A percentile compares a stretch with the other conserved stretches of the same genome.
phyloP scores from a whole-genome alignment of 179 eudicot species.

The Corrigiola litoralis region DNA sequence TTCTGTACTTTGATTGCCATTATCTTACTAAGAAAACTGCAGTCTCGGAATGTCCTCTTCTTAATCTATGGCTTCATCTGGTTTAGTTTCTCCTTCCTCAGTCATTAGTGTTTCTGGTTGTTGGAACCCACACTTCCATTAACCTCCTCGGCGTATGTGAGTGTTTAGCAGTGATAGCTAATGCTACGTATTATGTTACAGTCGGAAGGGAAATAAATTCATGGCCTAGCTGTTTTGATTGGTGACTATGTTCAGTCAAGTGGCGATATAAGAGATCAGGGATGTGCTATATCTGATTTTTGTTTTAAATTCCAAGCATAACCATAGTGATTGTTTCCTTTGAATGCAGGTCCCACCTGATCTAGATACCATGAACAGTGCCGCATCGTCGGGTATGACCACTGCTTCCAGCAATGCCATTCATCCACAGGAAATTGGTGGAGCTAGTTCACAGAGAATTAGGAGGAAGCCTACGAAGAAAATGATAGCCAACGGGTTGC shows the following conservation, averaged over 20 bases:
- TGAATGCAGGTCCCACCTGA: slow-evolving; percentile 47
- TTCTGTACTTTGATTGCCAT: too few species aligned
- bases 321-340: neutral
- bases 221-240: neutral
- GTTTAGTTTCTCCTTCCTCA: too few species aligned
- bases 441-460: slow-evolving; percentile 8
- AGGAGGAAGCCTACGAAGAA: slow-evolving; percentile 48
- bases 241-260: neutral
- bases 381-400: slow-evolving; percentile 13
- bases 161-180: too few species aligned
- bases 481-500: slow-evolving; percentile 61
- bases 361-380: slow-evolving; percentile 29
- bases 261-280: neutral
- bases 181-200: too few species aligned
- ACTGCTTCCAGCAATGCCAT: slow-evolving; percentile 13
- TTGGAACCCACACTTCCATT: neutral
- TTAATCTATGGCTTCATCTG: too few species aligned
- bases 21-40: too few species aligned
- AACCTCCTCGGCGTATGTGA: neutral
- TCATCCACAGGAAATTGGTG: neutral
- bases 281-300: neutral
- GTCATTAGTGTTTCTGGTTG: neutral
- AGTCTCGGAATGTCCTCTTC: too few species aligned
- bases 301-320: slow-evolving; percentile 2
- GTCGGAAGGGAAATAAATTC: neutral